phyloP scores from a whole-genome alignment of 2,329 filamentous ascomycete genomes.

The Fusarium beomiforme region DNA sequence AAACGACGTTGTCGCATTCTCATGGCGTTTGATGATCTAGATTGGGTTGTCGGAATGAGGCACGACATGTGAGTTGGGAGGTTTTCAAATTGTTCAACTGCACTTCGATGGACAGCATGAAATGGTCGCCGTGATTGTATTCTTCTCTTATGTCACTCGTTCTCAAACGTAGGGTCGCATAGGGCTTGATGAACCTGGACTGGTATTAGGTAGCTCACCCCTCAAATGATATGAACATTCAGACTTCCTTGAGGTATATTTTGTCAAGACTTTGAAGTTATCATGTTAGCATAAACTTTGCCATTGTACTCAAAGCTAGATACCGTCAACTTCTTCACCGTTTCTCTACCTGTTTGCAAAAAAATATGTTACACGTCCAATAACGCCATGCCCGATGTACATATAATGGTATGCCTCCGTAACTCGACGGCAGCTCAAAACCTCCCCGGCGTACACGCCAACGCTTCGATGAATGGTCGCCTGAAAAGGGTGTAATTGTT shows the following conservation, averaged over 20 bases:
- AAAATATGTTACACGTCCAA: constrained; percentile 48
- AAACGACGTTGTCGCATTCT: constrained; percentile 42
- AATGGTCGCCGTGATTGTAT: constrained; percentile 8
- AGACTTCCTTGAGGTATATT: neutral
- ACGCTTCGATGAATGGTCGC: neutral
- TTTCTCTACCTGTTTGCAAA: constrained; percentile 46
- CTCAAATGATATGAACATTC: constrained; percentile 22
- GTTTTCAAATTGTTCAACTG: constrained; percentile 22
- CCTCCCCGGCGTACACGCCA: constrained; percentile 26
- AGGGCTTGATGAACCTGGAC: constrained; percentile 15
- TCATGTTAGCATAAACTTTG: constrained; percentile 15
- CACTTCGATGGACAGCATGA: constrained; percentile 13
- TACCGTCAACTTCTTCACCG: constrained; percentile 38
- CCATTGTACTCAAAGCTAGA: constrained; percentile 30
- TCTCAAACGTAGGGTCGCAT: constrained; percentile 19
- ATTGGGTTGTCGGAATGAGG: constrained; percentile 30
- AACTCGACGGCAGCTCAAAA: constrained; percentile 26
- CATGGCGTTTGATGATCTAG: constrained; percentile 42
- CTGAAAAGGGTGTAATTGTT: constrained; percentile 3
- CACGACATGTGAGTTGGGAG: constrained; percentile 10
- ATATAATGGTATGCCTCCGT: constrained; percentile 46
- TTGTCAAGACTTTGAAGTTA: neutral
- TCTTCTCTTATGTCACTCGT: constrained; percentile 33
- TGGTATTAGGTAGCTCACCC: constrained; percentile 28
- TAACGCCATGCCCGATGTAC: constrained; percentile 54